A percentile compares a stretch with the other conserved stretches of the same genome.
These are phyloP conservation scores for Piloderma croceum DNA, from an alignment of 768 basidiomycete genomes.

Conservation along the genomic window DNA sequence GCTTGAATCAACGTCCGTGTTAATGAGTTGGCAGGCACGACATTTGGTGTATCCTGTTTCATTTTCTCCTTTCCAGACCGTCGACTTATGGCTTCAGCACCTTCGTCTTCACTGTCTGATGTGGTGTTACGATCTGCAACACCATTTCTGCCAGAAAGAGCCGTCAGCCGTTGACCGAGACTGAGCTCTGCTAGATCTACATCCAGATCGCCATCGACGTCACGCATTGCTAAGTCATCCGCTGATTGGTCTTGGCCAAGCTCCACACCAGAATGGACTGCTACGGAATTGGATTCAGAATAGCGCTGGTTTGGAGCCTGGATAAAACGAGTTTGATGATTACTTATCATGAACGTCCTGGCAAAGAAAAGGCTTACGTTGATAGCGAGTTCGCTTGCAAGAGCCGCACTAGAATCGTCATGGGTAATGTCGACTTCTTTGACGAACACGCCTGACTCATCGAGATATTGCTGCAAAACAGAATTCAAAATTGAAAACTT, in stretches of 20 bases:
- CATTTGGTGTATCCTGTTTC: constrained; percentile 30
- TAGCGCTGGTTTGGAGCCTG: constrained; percentile 58
- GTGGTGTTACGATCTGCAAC: constrained; percentile 32
- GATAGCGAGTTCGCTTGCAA: constrained; percentile 15
- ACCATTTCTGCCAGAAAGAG: constrained; percentile 48
- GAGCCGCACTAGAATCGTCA: constrained; percentile 30
- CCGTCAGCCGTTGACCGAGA: constrained; percentile 84
- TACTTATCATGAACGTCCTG: neutral
- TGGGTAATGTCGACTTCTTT: constrained; percentile 37
- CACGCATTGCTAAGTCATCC: constrained; percentile 41
- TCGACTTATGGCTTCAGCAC: constrained; percentile 22
- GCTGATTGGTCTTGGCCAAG: constrained; percentile 51
- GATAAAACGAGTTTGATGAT: constrained; percentile 20
- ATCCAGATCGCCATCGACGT: constrained; percentile 67
- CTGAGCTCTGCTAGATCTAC: constrained; percentile 87
- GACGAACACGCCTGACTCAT: constrained; percentile 49
- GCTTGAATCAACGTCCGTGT: constrained; percentile 95
- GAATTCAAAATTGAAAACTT: constrained; percentile 2
- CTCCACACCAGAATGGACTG: constrained; percentile 61
- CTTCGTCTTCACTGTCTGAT: constrained; percentile 44
- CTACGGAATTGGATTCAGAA: constrained; percentile 53
- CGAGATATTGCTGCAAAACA: constrained; percentile 44
- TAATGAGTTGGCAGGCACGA: constrained; percentile 76
- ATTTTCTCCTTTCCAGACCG: constrained; percentile 22
- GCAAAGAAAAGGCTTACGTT: neutral